A percentile compares a stretch with the other conserved stretches of the same genome.
Evolutionary conservation across 1,139 yeast species (phyloP).

Genomic region (Debaryomyces sp.): DNA sequence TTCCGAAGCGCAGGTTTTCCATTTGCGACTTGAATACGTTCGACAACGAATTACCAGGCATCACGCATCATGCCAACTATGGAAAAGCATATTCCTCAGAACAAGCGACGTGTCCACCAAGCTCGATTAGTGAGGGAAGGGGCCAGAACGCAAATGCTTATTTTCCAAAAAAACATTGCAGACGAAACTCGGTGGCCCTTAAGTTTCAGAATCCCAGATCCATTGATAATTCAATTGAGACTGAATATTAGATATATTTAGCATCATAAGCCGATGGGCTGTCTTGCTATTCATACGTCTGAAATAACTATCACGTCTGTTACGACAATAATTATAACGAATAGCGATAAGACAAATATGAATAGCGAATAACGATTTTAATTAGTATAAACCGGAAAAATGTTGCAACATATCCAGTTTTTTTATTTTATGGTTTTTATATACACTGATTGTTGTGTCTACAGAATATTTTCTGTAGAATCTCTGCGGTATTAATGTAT

Average conservation of each 20-base stretch:
- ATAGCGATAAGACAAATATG: not conserved
- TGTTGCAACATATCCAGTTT: not conserved
- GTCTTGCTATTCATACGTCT: not conserved
- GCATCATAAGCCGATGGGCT: not conserved
- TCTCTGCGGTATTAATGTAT: not conserved
- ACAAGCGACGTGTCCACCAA: not conserved
- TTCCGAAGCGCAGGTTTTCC: constrained; percentile 17
- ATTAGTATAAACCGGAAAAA: not conserved
- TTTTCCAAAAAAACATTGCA: constrained; percentile 23
- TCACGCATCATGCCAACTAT: constrained; percentile 1
- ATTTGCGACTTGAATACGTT: constrained; percentile 29
- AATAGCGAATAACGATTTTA: not conserved
- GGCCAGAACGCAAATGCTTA: not conserved
- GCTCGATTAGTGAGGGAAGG: not conserved
- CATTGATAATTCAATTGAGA: constrained; percentile 7
- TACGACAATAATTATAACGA: not conserved
- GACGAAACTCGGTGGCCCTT: constrained; percentile 36
- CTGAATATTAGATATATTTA: not conserved
- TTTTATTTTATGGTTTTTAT: too few species aligned
- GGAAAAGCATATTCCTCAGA: not conserved
- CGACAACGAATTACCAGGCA: constrained; percentile 13
- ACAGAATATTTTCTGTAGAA: too few species aligned
- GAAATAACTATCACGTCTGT: not conserved
- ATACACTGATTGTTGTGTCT: not conserved
- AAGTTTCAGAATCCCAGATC: constrained; percentile 28